Base-by-base conservation (phyloP, 2,329 filamentous ascomycete species). In the Monilinia laxa region DNA sequence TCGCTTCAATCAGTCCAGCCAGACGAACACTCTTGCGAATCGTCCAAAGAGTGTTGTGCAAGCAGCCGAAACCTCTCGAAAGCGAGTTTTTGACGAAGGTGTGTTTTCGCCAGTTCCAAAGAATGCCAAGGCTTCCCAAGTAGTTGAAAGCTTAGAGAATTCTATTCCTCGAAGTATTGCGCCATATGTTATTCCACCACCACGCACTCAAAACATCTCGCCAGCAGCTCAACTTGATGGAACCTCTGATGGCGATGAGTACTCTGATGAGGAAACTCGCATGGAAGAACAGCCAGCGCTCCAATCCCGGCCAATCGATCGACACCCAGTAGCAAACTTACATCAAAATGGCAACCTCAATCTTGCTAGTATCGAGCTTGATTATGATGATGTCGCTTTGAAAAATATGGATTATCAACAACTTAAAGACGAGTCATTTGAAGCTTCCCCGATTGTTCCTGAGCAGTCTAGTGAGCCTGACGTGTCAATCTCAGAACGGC, bases 351-450 rank as follows among this genome's bases (percentile, higher is more conserved):
- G 10, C 12, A 20, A 40, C 11, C 25, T 56, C 9, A 42, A 55
- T 3, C 59, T 51, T 23, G 45, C 25, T 58, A 38, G 16, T 14
- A 64, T 64, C 14, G 25, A 28, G 25, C 53, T 63, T 25, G 65
- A 67, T 35, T 64, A 67, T 28, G 45, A 64, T 38, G 60, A 64
- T 56, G 42, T n/a, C 4, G n/a, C 28, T 31, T 31, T 67, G 20
- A 64, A 16, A 64, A 45, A 40, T 2, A 67, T 67, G 65, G 20
- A 28, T 14, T 67, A 64, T 35, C 25, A 28, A 12, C 45, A 59
- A 14, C 65, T 67, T 7, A 57, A 18, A 58, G 53, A 64, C 11
- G 52, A 67, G 53, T 58, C 60, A n/a, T 67, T 67, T 63, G 65
- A 67, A 57, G 55, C n/a, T 2, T 7, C 45, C 14, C 40, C 65